Evolutionary conservation across 495 filamentous ascomycete genomes (phyloP).

Genomic region (Hypoxylon crocopeplum): DNA sequence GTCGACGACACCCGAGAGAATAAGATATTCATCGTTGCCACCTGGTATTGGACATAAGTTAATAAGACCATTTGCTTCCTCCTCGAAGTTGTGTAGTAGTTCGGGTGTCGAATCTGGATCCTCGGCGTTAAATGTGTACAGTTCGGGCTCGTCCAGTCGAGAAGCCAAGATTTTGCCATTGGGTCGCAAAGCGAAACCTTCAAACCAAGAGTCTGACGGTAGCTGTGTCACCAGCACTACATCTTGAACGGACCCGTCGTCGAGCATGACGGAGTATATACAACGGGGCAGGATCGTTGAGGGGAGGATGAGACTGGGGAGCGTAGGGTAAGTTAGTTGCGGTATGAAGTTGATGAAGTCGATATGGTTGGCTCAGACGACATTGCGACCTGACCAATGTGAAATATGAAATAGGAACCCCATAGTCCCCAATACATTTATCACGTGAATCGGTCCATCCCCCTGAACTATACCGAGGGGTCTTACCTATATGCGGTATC

Average conservation of each 20-base stretch:
- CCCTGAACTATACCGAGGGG: conserved; percentile 28
- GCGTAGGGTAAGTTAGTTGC: not conserved
- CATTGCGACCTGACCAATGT: conserved; percentile 24
- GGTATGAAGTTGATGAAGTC: conserved; percentile 8
- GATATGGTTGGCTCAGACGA: conserved; percentile 22
- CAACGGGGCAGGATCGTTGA: not conserved
- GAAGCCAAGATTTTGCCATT: conserved; percentile 39
- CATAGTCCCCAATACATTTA: conserved; percentile 1
- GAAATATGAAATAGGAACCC: conserved; percentile 30
- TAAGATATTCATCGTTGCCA: conserved; percentile 32
- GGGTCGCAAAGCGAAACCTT: conserved; percentile 38
- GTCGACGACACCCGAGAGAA: conserved; percentile 32
- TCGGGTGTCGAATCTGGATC: conserved; percentile 30
- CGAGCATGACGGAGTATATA: conserved; percentile 17
- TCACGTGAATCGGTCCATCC: conserved; percentile 20
- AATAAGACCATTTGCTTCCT: conserved; percentile 35
- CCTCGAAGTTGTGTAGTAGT: conserved; percentile 36
- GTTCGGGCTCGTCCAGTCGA: conserved; percentile 39
- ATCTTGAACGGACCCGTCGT: conserved; percentile 29
- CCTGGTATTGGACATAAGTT: conserved; percentile 38
- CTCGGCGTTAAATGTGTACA: conserved; percentile 41
- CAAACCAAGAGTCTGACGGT: conserved; percentile 43
- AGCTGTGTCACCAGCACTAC: conserved; percentile 41
- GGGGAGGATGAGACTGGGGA: not conserved
- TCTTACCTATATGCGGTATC: conserved; percentile 9